phyloP scores from a whole-genome alignment of 495 filamentous ascomycete genomes.

The Lepraria neglecta region DNA sequence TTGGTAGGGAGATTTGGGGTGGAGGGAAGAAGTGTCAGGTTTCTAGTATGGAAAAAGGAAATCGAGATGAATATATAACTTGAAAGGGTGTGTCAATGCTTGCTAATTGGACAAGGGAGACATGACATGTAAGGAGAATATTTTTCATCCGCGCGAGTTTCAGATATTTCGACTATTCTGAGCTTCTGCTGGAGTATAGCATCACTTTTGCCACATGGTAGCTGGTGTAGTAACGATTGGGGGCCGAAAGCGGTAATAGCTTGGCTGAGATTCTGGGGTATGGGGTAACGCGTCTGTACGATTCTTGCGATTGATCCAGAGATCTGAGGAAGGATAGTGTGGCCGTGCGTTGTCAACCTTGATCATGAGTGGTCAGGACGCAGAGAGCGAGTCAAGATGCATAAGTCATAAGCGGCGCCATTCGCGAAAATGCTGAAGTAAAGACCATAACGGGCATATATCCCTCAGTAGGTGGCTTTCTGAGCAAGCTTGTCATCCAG shows the following conservation, averaged over 20 bases:
- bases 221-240: background rate
- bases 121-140: slow-evolving; percentile 11
- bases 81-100: background rate
- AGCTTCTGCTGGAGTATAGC: background rate
- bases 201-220: slow-evolving; percentile 3
- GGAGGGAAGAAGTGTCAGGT: background rate
- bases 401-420: slow-evolving; percentile 4
- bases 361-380: slow-evolving; percentile 3
- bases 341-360: slow-evolving; percentile 11
- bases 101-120: slow-evolving; percentile 13
- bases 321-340: background rate
- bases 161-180: background rate
- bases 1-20: background rate
- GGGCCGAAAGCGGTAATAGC: slow-evolving; percentile 21
- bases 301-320: slow-evolving; percentile 13
- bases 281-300: slow-evolving; percentile 17
- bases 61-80: slow-evolving; percentile 10
- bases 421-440: background rate
- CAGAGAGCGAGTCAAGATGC: slow-evolving; percentile 1
- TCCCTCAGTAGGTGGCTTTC: background rate
- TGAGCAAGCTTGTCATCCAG: background rate
- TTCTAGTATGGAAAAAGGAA: background rate
- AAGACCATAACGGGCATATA: background rate
- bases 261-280: slow-evolving; percentile 17
- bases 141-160: slow-evolving; percentile 19